phyloP scores from a whole-genome alignment of 495 filamentous ascomycete species.

The Thermochaetoides thermophila region DNA sequence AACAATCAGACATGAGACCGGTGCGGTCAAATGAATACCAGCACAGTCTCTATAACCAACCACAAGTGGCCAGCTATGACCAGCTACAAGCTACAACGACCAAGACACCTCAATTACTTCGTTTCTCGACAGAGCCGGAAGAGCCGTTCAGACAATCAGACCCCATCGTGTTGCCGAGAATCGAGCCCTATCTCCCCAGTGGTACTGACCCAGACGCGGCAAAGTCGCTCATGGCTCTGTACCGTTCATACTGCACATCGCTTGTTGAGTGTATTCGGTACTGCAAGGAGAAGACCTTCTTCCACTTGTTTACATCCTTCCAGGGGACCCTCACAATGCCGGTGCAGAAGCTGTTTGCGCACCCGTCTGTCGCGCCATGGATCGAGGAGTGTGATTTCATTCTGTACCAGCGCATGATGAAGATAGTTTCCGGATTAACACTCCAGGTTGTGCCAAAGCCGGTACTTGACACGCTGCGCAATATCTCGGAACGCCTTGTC shows the following conservation, averaged over 20 bases:
- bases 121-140: conserved; percentile 43
- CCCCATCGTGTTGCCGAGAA: conserved; percentile 58
- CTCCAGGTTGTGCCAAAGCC: conserved; percentile 76
- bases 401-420: conserved; percentile 92
- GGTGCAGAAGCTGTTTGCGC: conserved; percentile 82
- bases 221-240: conserved; percentile 66
- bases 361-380: conserved; percentile 74
- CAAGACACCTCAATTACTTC: conserved; percentile 52
- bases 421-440: conserved; percentile 68
- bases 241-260: conserved; percentile 86
- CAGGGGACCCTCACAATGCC: conserved; percentile 91
- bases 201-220: conserved; percentile 72
- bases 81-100: conserved; percentile 28
- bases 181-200: conserved; percentile 57
- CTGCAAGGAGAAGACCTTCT: conserved; percentile 88
- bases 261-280: conserved; percentile 88
- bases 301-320: conserved; percentile 89
- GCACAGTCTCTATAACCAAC: conserved; percentile 38
- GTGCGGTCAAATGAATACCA: conserved; percentile 16
- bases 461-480: conserved; percentile 70
- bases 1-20: conserved; percentile 14
- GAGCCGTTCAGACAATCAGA: conserved; percentile 42
- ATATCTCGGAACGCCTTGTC: conserved; percentile 65
- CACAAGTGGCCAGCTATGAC: conserved; percentile 27
- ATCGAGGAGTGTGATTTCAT: conserved; percentile 88